Base-by-base conservation (phyloP, 2,329 filamentous ascomycete genomes). In the Penicillium griseofulvum region DNA sequence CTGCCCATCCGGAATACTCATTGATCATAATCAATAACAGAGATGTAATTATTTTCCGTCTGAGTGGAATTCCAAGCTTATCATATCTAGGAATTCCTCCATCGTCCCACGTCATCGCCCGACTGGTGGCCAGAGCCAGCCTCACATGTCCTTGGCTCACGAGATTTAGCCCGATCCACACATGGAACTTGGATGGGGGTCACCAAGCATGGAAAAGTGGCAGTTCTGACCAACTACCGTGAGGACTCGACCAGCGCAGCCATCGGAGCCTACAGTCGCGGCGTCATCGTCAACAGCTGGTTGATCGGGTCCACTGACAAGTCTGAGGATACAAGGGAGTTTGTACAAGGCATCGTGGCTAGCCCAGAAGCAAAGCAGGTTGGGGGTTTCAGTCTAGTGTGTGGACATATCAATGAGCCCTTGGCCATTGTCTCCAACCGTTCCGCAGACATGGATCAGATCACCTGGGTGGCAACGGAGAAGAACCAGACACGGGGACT, bases 21-120 rank as follows among this genome's bases (percentile, higher is more conserved):
- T 80, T 92, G 57, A 88, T 93, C 64, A 76, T 90, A 57, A 78
- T 91, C 68, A 85, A 91, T 75, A 93, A 93, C 71, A 83, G 89
- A 64, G 89, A 93, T 76, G 88, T 80, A 72, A 53, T 68, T 56
- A 28, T 34, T 16, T 37, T 11, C 10, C 3, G n/a, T 39, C 10
- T 28, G 37, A 4, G 24, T 29, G 12, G 4, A 22, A 26, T 24
- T 26, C 6, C 19, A 42, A 36, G 38, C 58, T 64, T 59, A 33
- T 58, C 22, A 28, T n/a, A 41, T n/a, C 11, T 58, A 84, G 82
- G 85, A 87, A 74, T 87, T 82, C 61, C 76, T 87, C 49, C 77
- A 78, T 58, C 81, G 85, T 33, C 84, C 84, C 48, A 87, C 85
- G 22, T 79, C 81, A 31, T 72, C 74, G 33, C 83, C 81, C 55